Evolutionary conservation across 2,329 filamentous ascomycete genomes (phyloP), one percentile per base, ranked within the genome.

Genomic region (Aspergillus felis): DNA sequence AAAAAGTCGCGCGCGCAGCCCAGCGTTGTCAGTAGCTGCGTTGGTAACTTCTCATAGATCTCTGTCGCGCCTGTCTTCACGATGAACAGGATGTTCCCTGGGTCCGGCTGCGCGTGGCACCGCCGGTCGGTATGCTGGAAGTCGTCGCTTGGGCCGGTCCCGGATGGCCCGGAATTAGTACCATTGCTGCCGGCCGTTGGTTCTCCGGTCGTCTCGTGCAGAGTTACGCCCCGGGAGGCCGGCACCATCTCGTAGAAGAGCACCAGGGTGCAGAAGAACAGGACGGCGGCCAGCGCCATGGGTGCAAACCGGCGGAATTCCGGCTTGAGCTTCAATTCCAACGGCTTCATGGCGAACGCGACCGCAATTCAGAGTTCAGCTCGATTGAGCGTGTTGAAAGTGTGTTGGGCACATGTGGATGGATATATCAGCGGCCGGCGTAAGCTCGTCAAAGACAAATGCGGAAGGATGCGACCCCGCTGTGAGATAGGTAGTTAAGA

Each of bases 31-130:
- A 83, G 71, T 24, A 85, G 73, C 62, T 85, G 82, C 3, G 79
- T 82, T 2, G 83, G 81, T 2, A 86, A 68, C 49, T 78, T 80
- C 29, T 78, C 72, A 57, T 77, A 82, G 20, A 81, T 71, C 65
- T 85, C 82, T 42, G 80, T 82, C 2, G 82, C 82, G 38, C 83
- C 82, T 3, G 83, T 85, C 71, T 85, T 85, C 70, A 86, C 78
- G 50, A 85, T 70, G 27, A 85, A 71, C 28, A 81, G 70, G 35
- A 82, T 73, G 60, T 77, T 76, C 48, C 77, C 77, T 10, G 75
- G 77, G 56, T 80, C 74, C 10, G 79, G 77, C 50, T 81, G 78
- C 50, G 63, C 59, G 24, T 71, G 68, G 63, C 80, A 82, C 35
- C 61, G 63, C 22, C 63, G 61, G 56, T 66, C 64, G 29, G 44